Evolutionary conservation across 2,329 filamentous ascomycete genomes (phyloP).

Genomic region (Dryadomyces quercivorus): DNA sequence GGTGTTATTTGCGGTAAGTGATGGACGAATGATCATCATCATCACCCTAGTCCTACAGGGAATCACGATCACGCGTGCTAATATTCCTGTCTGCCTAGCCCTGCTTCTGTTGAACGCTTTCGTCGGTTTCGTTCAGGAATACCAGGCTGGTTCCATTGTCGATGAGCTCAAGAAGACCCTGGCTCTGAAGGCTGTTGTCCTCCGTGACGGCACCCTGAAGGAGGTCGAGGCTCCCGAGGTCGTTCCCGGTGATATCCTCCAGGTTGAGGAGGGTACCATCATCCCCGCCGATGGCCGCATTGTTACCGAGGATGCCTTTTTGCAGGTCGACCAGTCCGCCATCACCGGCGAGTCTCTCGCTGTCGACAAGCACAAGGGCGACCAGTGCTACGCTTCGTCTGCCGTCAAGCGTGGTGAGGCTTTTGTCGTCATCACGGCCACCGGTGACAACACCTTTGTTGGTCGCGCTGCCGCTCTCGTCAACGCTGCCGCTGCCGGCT

Average conservation of each 20-base stretch:
- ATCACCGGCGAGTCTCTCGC: slow-evolving; percentile 88
- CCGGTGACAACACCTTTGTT: slow-evolving; percentile 83
- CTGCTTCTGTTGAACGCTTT: slow-evolving; percentile 72
- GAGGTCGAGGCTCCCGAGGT: slow-evolving; percentile 76
- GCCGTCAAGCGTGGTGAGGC: slow-evolving; percentile 84
- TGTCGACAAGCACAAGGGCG: slow-evolving; percentile 75
- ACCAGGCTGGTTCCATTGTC: slow-evolving; percentile 79
- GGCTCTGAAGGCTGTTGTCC: slow-evolving; percentile 77
- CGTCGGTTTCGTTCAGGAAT: slow-evolving; percentile 84
- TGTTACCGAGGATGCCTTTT: slow-evolving; percentile 70
- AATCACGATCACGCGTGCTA: background rate
- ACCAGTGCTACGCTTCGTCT: slow-evolving; percentile 75
- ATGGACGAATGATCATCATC: background rate
- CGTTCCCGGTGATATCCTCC: slow-evolving; percentile 80
- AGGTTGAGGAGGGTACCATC: slow-evolving; percentile 85
- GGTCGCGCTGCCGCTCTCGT: slow-evolving; percentile 80
- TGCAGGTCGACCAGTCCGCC: slow-evolving; percentile 84
- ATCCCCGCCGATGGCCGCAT: slow-evolving; percentile 82
- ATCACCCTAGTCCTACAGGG: background rate
- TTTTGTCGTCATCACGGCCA: slow-evolving; percentile 70
- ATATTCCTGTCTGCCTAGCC: slow-evolving; percentile 7
- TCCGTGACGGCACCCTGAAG: slow-evolving; percentile 65
- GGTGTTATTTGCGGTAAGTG: slow-evolving; percentile 64
- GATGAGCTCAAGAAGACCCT: slow-evolving; percentile 69
- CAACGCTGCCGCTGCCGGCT: slow-evolving; percentile 58